Conservation (phyloP, 2,329 filamentous ascomycete species). For the Fusarium pininemorale region DNA sequence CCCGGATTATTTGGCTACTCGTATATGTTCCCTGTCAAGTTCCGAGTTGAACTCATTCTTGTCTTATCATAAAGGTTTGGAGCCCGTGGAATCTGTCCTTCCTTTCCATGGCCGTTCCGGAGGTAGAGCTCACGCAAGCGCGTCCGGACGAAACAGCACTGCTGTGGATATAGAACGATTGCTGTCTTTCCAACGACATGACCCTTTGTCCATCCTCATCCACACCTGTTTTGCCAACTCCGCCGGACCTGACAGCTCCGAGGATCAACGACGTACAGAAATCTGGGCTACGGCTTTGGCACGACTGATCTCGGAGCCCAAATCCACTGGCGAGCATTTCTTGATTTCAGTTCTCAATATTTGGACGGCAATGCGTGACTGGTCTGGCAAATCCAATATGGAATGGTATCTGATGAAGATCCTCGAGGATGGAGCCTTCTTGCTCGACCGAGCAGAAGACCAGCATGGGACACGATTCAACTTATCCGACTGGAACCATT, state of each 20-base stretch:
- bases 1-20: slow-evolving; percentile 85
- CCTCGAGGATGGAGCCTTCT: slow-evolving; percentile 89
- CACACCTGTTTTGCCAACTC: slow-evolving; percentile 92
- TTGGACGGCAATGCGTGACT: slow-evolving; percentile 87
- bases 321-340: slow-evolving; percentile 80
- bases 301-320: slow-evolving; percentile 80
- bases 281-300: slow-evolving; percentile 91
- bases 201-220: slow-evolving; percentile 84
- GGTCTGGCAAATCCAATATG: slow-evolving; percentile 88
- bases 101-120: slow-evolving; percentile 69
- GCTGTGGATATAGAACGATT: slow-evolving; percentile 79
- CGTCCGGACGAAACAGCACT: slow-evolving; percentile 57
- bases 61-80: slow-evolving; percentile 79
- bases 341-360: slow-evolving; percentile 86
- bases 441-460: slow-evolving; percentile 86
- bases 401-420: slow-evolving; percentile 96
- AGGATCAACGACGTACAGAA: slow-evolving; percentile 81
- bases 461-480: slow-evolving; percentile 77
- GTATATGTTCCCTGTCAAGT: slow-evolving; percentile 78
- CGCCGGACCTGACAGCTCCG: slow-evolving; percentile 80
- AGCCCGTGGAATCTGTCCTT: slow-evolving; percentile 84
- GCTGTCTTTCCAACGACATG: slow-evolving; percentile 87
- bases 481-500: slow-evolving; percentile 75
- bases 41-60: slow-evolving; percentile 81
- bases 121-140: slow-evolving; percentile 55